Evolutionary conservation across 2,329 filamentous ascomycete genomes (phyloP), one percentile per base, ranked within the genome.

Genomic region (Calonectria montana): DNA sequence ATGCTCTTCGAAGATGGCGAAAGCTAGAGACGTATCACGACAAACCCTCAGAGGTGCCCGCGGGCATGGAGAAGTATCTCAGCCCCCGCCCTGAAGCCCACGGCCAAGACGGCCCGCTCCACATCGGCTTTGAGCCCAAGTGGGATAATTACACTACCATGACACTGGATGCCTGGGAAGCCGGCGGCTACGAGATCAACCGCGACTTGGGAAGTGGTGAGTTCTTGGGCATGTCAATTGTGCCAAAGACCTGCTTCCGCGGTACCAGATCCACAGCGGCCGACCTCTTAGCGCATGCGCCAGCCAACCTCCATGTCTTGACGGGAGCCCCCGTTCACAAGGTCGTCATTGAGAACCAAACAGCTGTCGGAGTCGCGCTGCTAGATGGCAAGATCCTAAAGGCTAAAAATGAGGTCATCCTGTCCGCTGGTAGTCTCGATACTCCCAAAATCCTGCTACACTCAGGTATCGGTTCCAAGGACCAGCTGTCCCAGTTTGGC

Each of bases 371-470:
- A 7, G 65, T 75, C n/a, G 50, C 64, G 12, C 69, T 75, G 7
- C 5, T 75, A 4, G 71, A 74, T 47, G 72, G 72, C 8, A 72
- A 62, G 0, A 10, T 68, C 3, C 53, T 75, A 2, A 65, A 10
- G 12, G 72, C 73, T 1, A 48, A 23, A 2, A 73, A 75, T 2
- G 73, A 75, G n/a, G 59, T 74, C 27, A 72, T 75, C 5, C 64
- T 75, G n/a, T 74, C 73, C 0, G 66, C 73, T 29, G 73, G 73
- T 5, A 73, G 71, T 4, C 72, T 75, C 6, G 73, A 75, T 55
- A 72, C 73, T 1, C 73, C 71, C 31, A 73, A 72, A 35, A 75
- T 75, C 59, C 53, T 75, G 43, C 70, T 75, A 64, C 73, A 75
- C 23, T 75, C 73, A 1, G 73, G 73, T 9, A 69, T 75, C n/a